Base-by-base conservation (phyloP, 2,329 filamentous ascomycete species). In the Whalleya microplaca region DNA sequence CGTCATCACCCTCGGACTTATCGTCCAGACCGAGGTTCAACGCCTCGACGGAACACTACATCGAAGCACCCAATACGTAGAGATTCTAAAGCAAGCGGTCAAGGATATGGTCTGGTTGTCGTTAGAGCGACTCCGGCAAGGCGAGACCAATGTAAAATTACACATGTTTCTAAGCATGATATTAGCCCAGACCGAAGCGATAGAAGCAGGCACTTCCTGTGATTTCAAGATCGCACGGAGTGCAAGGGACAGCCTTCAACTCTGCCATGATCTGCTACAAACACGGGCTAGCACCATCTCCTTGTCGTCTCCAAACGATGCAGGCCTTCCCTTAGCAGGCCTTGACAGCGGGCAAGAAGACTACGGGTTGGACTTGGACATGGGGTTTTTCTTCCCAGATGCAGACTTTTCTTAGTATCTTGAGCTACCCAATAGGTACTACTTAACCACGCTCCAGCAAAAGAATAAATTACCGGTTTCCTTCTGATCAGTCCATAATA, bases 91-190 rank as follows among this genome's bases (percentile, higher is more conserved):
- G 55, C 57, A 69, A 19, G 61, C 66, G 0, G 43, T 78, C 8
- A 29, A 53, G 7, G 66, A 69, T 16, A 59, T 75, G 55, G 53
- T 72, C 1, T 46, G 54, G 1, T 41, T 74, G 2, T 64, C 71
- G 1, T 59, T 58, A 21, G 66, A 71, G 42, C 66, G 76, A 1
- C 70, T 79, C 41, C 66, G 66, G 0, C 62, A 69, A 9, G 75
- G 73, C 3, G 78, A 80, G 58, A 79, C 76, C 1, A 80, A 79
- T 20, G 70, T 79, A 46, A 80, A 80, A 64, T 67, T 62, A 0
- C 72, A 76, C 41, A 66, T 79, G 59, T 76, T 79, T 45, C 52
- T 76, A 2, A 64, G 58, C 7, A 75, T 78, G 65, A 68, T 76
- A 2, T 47, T 76, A 8, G 76, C 72, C 0, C 74, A 80, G 51